Evolutionary conservation across 768 basidiomycete genomes (phyloP).

Genomic region (Suillus lakei): DNA sequence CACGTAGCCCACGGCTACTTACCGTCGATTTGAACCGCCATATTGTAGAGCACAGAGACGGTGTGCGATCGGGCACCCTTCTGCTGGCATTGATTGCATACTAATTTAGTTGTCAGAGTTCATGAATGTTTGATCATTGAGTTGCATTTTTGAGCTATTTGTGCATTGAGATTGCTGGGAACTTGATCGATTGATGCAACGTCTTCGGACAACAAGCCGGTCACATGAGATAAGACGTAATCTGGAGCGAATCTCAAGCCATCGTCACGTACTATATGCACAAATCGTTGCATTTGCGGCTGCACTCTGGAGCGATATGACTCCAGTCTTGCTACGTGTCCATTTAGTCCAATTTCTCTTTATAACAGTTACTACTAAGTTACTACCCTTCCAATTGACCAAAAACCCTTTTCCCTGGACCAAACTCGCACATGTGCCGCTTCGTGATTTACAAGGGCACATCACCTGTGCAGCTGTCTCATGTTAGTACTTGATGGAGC

Average conservation of each 20-base stretch:
- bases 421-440: constrained; percentile 67
- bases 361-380: neutral
- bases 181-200: neutral
- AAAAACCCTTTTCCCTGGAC: neutral
- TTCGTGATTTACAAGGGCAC: constrained; percentile 97
- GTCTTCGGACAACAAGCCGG: too few species aligned
- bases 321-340: constrained; percentile 2
- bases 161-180: neutral
- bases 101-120: neutral
- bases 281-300: neutral
- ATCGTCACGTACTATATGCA: neutral
- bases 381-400: neutral
- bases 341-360: neutral
- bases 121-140: too few species aligned
- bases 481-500: constrained; percentile 49
- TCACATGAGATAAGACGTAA: constrained; percentile 27
- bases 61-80: neutral
- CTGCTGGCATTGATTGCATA: neutral
- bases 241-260: constrained; percentile 18
- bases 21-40: too few species aligned
- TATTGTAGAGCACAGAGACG: neutral
- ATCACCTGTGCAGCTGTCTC: constrained; percentile 88
- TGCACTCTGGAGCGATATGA: constrained; percentile 22
- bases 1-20: neutral
- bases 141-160: too few species aligned